These are phyloP conservation scores for Ceratocystiopsis sp. DNA, from an alignment of 2,329 filamentous ascomycete genomes.

Conservation along the genomic window DNA sequence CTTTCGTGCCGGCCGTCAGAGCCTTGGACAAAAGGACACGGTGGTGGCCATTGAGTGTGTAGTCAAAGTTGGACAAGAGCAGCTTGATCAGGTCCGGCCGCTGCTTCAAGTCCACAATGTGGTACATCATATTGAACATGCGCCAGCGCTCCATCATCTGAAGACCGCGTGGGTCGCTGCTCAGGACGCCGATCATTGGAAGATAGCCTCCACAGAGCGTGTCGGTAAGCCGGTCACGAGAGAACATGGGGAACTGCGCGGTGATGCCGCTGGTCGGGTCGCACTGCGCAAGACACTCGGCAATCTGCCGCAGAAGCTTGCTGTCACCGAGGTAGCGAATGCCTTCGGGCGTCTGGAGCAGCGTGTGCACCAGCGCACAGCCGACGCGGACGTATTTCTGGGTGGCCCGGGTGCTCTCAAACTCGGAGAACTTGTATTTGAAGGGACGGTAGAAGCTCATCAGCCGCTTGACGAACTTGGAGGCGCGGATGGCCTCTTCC, in stretches of 20 bases:
- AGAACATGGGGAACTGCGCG: conserved; percentile 78
- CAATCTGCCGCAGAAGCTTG: conserved; percentile 83
- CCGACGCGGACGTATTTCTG: conserved; percentile 87
- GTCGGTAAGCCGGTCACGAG: conserved; percentile 64
- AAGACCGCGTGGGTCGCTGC: conserved; percentile 64
- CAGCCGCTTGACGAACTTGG: conserved; percentile 89
- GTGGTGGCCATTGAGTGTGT: conserved; percentile 72
- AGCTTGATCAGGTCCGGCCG: conserved; percentile 83
- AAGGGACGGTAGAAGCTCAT: conserved; percentile 94
- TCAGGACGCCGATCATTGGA: conserved; percentile 75
- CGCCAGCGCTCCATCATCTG: conserved; percentile 90
- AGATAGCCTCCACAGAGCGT: conserved; percentile 90
- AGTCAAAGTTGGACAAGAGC: conserved; percentile 82
- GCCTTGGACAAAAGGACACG: conserved; percentile 87
- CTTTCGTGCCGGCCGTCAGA: conserved; percentile 76
- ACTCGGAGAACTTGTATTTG: conserved; percentile 85
- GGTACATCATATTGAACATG: conserved; percentile 99
- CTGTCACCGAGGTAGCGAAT: conserved; percentile 74
- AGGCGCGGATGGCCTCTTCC: conserved; percentile 85
- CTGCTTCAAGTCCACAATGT: conserved; percentile 82
- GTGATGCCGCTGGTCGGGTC: conserved; percentile 65
- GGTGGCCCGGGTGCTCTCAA: conserved; percentile 78
- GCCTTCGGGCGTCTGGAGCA: conserved; percentile 75
- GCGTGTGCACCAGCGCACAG: conserved; percentile 70
- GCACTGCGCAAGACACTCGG: conserved; percentile 88